Percentiles rank a stretch among this genome's conserved stretches.
Conservation (phyloP, 2,329 filamentous ascomycete species). For the Gliomastix tumulicola region DNA sequence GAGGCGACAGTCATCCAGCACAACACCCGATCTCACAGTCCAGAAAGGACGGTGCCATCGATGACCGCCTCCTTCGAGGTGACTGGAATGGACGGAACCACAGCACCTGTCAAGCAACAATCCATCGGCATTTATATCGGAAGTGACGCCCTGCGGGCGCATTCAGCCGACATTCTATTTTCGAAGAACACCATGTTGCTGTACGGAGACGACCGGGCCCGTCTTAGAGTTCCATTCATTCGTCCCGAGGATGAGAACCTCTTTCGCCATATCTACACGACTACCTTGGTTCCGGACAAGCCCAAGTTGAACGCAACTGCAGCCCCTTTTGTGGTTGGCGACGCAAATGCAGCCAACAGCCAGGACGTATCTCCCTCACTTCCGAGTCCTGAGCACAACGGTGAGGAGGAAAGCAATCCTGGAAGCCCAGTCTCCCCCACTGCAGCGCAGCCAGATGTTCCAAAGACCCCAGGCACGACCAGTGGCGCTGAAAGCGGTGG, state of each 20-base stretch:
- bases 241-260: constrained; percentile 78
- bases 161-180: constrained; percentile 86
- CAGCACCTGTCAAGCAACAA: too few species aligned
- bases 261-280: constrained; percentile 72
- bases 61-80: constrained; percentile 76
- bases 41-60: constrained; percentile 66
- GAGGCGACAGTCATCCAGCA: constrained; percentile 79
- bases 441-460: constrained; percentile 22
- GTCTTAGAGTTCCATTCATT: constrained; percentile 84
- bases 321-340: constrained; percentile 31
- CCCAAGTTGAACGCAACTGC: constrained; percentile 51
- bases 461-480: constrained; percentile 23
- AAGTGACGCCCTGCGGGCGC: constrained; percentile 76
- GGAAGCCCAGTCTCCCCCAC: constrained; percentile 25
- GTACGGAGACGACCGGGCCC: constrained; percentile 79
- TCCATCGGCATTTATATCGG: constrained; percentile 79
- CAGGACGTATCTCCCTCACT: constrained; percentile 11
- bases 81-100: constrained; percentile 28
- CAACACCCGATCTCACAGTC: constrained; percentile 64
- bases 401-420: constrained; percentile 11
- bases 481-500: constrained; percentile 34
- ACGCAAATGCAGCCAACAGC: constrained; percentile 15
- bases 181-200: constrained; percentile 86
- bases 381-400: constrained; percentile 5
- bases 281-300: constrained; percentile 45